phyloP scores from a whole-genome alignment of 805 yeast species.

The Kodamaea sagamina region DNA sequence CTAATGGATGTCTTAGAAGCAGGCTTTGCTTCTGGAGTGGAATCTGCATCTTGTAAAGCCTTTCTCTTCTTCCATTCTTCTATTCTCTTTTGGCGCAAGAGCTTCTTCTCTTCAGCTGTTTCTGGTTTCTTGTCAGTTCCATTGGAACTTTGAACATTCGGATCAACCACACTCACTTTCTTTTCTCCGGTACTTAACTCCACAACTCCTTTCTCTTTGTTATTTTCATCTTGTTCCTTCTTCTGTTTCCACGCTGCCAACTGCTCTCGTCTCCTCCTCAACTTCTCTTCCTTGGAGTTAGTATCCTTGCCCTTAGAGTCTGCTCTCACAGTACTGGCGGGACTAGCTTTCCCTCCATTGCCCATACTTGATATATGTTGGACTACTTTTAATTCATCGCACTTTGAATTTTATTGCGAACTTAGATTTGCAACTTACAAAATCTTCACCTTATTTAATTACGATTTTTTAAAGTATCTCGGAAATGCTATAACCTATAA shows the following conservation, averaged over 20 bases:
- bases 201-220: background rate
- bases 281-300: slow-evolving; percentile 35
- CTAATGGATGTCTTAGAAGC: slow-evolving; percentile 3
- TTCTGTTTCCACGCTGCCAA: slow-evolving; percentile 62
- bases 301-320: slow-evolving; percentile 13
- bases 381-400: background rate
- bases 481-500: slow-evolving; percentile 40
- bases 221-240: slow-evolving; percentile 34
- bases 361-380: background rate
- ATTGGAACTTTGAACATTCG: too few species aligned
- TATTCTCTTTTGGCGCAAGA: slow-evolving; percentile 39
- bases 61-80: slow-evolving; percentile 55
- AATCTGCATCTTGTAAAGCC: slow-evolving; percentile 14
- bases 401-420: background rate
- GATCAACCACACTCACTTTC: too few species aligned
- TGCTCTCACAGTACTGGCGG: slow-evolving; percentile 1
- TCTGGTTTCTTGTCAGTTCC: background rate
- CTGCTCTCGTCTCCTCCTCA: slow-evolving; percentile 49
- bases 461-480: background rate
- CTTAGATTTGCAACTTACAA: background rate
- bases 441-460: background rate
- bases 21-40: background rate
- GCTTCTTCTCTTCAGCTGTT: slow-evolving; percentile 17
- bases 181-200: too few species aligned
- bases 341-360: slow-evolving; percentile 1